phyloP scores from a whole-genome alignment of 169 alveolate species.

The Sarcocystis neurona region DNA sequence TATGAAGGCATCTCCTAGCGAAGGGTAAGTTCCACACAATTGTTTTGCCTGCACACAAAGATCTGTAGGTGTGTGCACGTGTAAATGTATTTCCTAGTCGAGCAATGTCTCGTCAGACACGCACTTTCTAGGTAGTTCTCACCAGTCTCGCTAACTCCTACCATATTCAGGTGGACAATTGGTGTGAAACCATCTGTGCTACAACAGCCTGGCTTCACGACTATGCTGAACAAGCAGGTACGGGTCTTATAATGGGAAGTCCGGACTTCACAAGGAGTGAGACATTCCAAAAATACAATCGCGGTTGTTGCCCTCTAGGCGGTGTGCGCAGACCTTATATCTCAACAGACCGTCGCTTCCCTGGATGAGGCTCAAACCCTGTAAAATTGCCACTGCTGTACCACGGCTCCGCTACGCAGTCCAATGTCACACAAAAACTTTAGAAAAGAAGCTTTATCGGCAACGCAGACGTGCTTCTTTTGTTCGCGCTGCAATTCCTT shows the following conservation, averaged over 20 bases:
- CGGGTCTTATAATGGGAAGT: too few relatives aligned
- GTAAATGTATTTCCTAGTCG: not conserved
- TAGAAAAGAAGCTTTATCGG: too few relatives aligned
- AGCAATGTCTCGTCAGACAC: not conserved
- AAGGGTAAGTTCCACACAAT: not conserved
- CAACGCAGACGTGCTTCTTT: too few relatives aligned
- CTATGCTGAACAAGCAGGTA: constrained; percentile 22
- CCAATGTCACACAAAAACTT: too few relatives aligned
- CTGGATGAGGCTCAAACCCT: constrained; percentile 5
- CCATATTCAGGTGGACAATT: not conserved
- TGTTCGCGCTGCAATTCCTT: too few relatives aligned
- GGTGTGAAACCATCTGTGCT: constrained; percentile 28
- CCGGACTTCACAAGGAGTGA: not conserved
- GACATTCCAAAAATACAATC: not conserved
- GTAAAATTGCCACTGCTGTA: not conserved
- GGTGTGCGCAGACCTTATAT: not conserved
- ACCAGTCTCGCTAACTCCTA: too few relatives aligned
- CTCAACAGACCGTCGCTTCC: constrained; percentile 19
- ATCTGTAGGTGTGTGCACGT: too few relatives aligned
- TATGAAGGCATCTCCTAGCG: constrained; percentile 16
- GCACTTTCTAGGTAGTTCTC: too few relatives aligned
- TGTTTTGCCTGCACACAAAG: too few relatives aligned
- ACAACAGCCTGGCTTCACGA: not conserved
- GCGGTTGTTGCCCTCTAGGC: not conserved
- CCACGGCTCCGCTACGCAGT: not conserved